Conservation (phyloP, 2,329 filamentous ascomycete genomes). For the Lasiodiplodia citricola region DNA sequence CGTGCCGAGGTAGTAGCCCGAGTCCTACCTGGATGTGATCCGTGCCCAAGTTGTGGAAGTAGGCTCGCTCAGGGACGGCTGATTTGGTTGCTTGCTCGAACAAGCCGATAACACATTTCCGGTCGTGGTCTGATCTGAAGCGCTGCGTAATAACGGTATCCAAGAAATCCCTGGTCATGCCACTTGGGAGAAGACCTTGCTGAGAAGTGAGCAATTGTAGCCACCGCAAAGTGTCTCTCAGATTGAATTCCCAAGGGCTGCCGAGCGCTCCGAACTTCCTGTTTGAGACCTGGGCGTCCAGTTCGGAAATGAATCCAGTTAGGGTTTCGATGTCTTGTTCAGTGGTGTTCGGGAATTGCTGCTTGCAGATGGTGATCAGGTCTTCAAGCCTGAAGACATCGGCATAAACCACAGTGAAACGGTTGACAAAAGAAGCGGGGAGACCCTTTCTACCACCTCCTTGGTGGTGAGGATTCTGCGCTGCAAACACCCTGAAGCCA, state of each 20-base stretch:
- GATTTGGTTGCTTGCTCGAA: slow-evolving; percentile 55
- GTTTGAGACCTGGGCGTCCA: slow-evolving; percentile 73
- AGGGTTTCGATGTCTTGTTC: slow-evolving; percentile 66
- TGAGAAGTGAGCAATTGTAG: slow-evolving; percentile 70
- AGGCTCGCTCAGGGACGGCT: slow-evolving; percentile 51
- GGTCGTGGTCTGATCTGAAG: slow-evolving; percentile 77
- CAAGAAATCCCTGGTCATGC: slow-evolving; percentile 73
- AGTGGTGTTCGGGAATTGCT: slow-evolving; percentile 72
- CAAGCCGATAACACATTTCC: slow-evolving; percentile 66
- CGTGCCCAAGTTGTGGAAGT: slow-evolving; percentile 73
- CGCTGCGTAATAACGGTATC: slow-evolving; percentile 84
- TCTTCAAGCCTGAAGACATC: slow-evolving; percentile 86
- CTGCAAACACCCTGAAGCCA: slow-evolving; percentile 92
- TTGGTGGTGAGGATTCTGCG: slow-evolving; percentile 97
- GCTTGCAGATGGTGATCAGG: slow-evolving; percentile 78
- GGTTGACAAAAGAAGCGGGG: slow-evolving; percentile 94
- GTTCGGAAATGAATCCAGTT: slow-evolving; percentile 78
- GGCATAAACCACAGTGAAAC: slow-evolving; percentile 97
- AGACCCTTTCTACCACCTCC: slow-evolving; percentile 94
- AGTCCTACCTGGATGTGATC: slow-evolving; percentile 79
- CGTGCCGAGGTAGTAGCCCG: slow-evolving; percentile 69
- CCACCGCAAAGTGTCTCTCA: slow-evolving; percentile 90
- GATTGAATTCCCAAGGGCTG: slow-evolving; percentile 94
- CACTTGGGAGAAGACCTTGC: slow-evolving; percentile 65
- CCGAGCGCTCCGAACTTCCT: slow-evolving; percentile 61